A percentile compares a stretch with the other conserved stretches of the same genome.
These are phyloP conservation scores for Talaromyces marneffei DNA, from an alignment of 2,329 filamentous ascomycete species.

Conservation along the genomic window DNA sequence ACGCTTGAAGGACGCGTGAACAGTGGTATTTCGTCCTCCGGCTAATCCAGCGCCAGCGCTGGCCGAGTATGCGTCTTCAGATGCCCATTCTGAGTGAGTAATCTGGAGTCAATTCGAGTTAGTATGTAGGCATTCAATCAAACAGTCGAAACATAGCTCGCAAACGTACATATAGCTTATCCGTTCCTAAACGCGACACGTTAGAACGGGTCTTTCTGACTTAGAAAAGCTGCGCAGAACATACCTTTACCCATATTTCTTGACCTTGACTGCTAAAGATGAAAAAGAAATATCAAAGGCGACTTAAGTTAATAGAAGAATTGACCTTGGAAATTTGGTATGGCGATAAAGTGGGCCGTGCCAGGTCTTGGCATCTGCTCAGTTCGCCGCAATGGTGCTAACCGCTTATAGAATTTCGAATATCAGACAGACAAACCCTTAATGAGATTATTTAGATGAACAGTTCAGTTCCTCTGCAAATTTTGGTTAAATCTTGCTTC, in stretches of 20 bases:
- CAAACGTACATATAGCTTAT: constrained; percentile 45
- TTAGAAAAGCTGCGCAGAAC: constrained; percentile 8
- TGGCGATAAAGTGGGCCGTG: background rate
- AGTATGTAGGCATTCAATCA: constrained; percentile 5
- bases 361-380: background rate
- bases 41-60: constrained; percentile 64
- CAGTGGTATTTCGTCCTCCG: constrained; percentile 46
- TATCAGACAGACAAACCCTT: background rate
- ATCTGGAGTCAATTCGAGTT: constrained; percentile 50
- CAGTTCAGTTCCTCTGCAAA: too few species aligned
- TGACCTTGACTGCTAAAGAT: background rate
- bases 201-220: background rate
- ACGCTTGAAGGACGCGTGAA: constrained; percentile 68
- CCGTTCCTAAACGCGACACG: constrained; percentile 35
- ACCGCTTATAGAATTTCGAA: constrained; percentile 10
- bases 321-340: background rate
- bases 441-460: too few species aligned
- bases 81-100: constrained; percentile 97
- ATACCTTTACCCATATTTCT: constrained; percentile 37
- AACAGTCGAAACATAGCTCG: background rate
- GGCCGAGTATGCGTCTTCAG: constrained; percentile 79
- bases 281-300: background rate
- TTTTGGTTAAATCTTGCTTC: too few species aligned
- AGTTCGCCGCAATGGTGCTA: constrained; percentile 9
- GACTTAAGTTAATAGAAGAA: background rate